Percentiles rank a stretch among this genome's conserved stretches.
Evolutionary conservation across 2,329 filamentous ascomycete genomes (phyloP).

Genomic region (Aspergillus eucalypticola): DNA sequence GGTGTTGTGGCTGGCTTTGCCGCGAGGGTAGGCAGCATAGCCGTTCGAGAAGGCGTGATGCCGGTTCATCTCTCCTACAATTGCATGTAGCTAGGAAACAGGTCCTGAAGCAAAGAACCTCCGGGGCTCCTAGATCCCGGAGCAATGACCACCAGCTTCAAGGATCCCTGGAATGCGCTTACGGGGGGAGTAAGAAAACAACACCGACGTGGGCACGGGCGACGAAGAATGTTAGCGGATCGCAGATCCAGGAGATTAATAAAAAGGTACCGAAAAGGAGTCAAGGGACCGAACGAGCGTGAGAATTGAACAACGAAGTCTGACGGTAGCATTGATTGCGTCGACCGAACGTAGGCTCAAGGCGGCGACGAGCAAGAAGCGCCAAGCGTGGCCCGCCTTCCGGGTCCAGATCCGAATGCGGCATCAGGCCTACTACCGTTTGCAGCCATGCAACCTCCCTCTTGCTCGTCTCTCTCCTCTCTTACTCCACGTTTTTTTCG

Average conservation of each 20-base stretch:
- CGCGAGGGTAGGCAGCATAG: constrained; percentile 66
- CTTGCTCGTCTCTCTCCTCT: not conserved
- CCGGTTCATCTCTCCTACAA: constrained; percentile 71
- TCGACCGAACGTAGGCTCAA: constrained; percentile 5
- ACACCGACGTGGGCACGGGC: not conserved
- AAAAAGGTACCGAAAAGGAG: not conserved
- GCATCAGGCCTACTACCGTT: constrained; percentile 17
- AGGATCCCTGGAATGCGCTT: constrained; percentile 10
- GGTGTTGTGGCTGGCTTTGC: constrained; percentile 58
- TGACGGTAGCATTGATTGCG: constrained; percentile 9
- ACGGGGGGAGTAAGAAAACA: not conserved
- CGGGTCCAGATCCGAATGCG: constrained; percentile 17
- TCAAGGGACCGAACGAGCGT: not conserved
- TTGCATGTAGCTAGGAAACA: constrained; percentile 29
- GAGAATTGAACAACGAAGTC: constrained; percentile 4
- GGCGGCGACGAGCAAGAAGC: not conserved
- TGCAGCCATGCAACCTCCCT: constrained; percentile 20
- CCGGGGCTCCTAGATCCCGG: constrained; percentile 10
- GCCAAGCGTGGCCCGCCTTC: constrained; percentile 3
- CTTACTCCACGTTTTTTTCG: not conserved
- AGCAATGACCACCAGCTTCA: constrained; percentile 14
- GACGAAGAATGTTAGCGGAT: not conserved
- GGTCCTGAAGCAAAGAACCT: constrained; percentile 11
- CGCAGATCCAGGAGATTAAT: constrained; percentile 2
- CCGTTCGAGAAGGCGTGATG: constrained; percentile 85